Evolutionary conservation across 768 basidiomycete genomes (phyloP), one percentile per base, ranked within the genome.

Genomic region (Lentinus tigrinus): DNA sequence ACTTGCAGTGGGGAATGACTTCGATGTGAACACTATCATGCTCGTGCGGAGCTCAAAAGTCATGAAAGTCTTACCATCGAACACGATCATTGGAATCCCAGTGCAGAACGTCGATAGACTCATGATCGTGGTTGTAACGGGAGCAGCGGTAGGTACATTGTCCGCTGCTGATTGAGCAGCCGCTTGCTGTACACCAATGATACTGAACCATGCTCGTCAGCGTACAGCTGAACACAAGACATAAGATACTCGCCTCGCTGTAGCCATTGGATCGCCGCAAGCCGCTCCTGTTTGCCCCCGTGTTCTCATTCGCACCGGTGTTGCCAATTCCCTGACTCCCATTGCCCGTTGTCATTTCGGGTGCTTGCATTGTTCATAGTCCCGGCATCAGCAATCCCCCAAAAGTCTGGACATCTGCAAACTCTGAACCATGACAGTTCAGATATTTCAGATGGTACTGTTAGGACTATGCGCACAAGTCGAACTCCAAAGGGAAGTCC

Each of bases 1-100:
- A 19, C 48, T 55, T 1, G 48, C 19, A n/a, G 38, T 26, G 16
- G 54, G 53, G 3, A 51, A 23, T 21, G 28, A 24, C n/a, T 53
- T 60, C 34, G 53, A 51, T 7, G 54, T 55, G 48, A 60, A 46
- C 9, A 26, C 28, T 3, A 39, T 19, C 14, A 23, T 46, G 40
- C 54, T 60, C 13, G 58, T 60, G 26, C 43, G 43, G 42, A 56
- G 40, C 26, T 31, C 36, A 54, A 60, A 55, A 8, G 49, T 51
- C 9, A 49, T 56, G 5, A 43, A 46, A 47, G 54, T 51, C 31
- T 13, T 19, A 23, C 54, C 53, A 42, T 55, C 26, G 1, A n/a
- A 3, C n/a, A 16, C 36, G 42, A 50, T 40, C 2, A 46, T 58
- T 14, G 49, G 4, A 24, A 55, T 48, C 14, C 53, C 48, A 34